Percentiles rank a stretch among this genome's conserved stretches.
Conservation (phyloP, 192 early-diverging fungal species). For the Umbelopsis sp. region DNA sequence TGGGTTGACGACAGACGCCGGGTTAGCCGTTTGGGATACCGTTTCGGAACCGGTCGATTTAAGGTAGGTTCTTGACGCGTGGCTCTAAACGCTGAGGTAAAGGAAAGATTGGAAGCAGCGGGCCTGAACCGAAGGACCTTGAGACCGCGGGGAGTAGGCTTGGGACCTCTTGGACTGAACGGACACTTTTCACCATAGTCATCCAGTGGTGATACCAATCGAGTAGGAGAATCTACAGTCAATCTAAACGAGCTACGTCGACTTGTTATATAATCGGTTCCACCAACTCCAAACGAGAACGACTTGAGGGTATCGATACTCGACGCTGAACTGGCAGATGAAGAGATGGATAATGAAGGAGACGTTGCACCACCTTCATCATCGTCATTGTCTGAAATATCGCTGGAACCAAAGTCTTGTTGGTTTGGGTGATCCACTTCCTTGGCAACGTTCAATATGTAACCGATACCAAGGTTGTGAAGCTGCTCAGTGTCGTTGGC, state of each 20-base stretch:
- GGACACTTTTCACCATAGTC: conserved; percentile 4
- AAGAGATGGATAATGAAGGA: conserved; percentile 2
- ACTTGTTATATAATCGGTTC: no score
- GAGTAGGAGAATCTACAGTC: no score
- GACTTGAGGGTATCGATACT: conserved; percentile 3
- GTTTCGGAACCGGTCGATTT: background rate
- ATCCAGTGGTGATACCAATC: background rate
- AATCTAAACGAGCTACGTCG: no score
- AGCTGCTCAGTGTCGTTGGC: conserved; percentile 57
- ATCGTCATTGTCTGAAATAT: background rate
- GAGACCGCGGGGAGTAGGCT: background rate
- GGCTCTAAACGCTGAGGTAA: background rate
- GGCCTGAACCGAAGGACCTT: background rate
- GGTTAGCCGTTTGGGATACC: background rate
- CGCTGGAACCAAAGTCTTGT: conserved; percentile 4
- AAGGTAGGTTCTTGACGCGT: background rate
- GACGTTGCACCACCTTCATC: conserved; percentile 5
- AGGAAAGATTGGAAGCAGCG: background rate
- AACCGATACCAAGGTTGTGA: conserved; percentile 51
- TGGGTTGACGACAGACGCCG: background rate
- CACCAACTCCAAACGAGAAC: background rate
- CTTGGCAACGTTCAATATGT: conserved; percentile 78
- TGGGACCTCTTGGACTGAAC: conserved; percentile 12
- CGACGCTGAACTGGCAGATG: conserved; percentile 9
- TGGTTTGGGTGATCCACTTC: conserved; percentile 56